These are phyloP conservation scores for Pulveroboletus sp. DNA, from an alignment of 768 basidiomycete species.

Conservation along the genomic window DNA sequence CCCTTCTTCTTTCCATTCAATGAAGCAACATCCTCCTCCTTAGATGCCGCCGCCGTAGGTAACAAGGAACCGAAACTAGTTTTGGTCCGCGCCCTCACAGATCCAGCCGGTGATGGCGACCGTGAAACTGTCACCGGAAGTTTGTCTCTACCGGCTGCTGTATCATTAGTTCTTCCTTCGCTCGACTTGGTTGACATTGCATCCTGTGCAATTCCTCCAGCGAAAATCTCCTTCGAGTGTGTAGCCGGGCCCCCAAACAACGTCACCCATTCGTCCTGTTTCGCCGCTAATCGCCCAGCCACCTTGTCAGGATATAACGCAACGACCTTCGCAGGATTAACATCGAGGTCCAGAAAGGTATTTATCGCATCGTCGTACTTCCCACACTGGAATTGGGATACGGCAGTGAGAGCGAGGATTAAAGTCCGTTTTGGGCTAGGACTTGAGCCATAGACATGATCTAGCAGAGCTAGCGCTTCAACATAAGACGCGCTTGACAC, in stretches of 20 bases:
- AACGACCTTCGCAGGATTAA: conserved; percentile 92
- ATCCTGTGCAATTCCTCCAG: conserved; percentile 19
- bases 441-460: conserved; percentile 31
- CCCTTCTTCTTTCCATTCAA: conserved; percentile 37
- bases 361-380: conserved; percentile 81
- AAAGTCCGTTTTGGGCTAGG: conserved; percentile 41
- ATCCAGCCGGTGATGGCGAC: conserved; percentile 37
- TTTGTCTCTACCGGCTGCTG: conserved; percentile 24
- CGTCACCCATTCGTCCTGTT: conserved; percentile 70
- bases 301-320: conserved; percentile 83
- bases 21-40: conserved; percentile 67
- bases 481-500: conserved; percentile 63
- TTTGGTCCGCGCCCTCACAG: conserved; percentile 51
- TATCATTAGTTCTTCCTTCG: conserved; percentile 25
- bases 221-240: conserved; percentile 9
- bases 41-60: conserved; percentile 30
- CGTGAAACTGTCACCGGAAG: conserved; percentile 16
- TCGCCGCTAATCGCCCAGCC: conserved; percentile 72
- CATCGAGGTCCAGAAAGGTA: conserved; percentile 80
- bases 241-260: conserved; percentile 74
- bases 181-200: conserved; percentile 24
- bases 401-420: conserved; percentile 73
- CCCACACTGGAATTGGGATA: conserved; percentile 67
- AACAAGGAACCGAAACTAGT: conserved; percentile 53
- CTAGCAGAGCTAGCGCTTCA: conserved; percentile 79